Conservation (phyloP, 106 monocot species). For the Dioscorea alata region DNA sequence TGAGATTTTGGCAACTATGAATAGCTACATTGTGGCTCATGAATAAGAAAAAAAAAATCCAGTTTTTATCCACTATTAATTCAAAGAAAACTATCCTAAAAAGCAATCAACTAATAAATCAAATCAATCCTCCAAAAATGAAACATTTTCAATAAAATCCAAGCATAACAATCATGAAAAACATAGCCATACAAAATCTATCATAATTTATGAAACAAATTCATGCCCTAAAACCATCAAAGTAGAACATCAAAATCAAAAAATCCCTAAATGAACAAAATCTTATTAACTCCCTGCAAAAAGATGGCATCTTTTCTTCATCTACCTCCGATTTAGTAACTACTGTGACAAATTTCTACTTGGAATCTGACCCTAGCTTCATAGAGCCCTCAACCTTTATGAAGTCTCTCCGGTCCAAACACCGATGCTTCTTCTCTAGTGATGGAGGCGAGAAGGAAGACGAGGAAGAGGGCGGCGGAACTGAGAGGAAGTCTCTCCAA, state of each 20-base stretch:
- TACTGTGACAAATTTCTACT: constrained; percentile 14
- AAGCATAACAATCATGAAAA: background rate
- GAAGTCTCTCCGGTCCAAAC: no score
- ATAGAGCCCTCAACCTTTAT: background rate
- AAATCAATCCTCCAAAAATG: no score
- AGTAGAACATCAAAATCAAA: background rate
- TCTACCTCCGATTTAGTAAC: constrained; percentile 22
- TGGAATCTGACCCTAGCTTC: background rate
- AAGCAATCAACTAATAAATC: no score
- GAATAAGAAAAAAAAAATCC: no score
- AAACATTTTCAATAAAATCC: background rate
- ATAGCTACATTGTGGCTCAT: no score
- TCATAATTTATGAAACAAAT: background rate
- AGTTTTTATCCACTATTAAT: no score
- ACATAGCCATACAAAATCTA: background rate
- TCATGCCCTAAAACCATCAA: background rate
- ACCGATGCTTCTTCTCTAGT: no score
- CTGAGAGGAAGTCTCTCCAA: no score
- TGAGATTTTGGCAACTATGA: no score
- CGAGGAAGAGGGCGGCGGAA: no score
- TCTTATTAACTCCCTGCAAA: background rate
- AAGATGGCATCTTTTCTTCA: background rate
- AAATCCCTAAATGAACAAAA: background rate
- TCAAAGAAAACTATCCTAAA: no score
- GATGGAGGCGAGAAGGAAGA: no score